These are phyloP conservation scores for Thelonectria discophora DNA, from an alignment of 2,329 filamentous ascomycete species.

Conservation along the genomic window DNA sequence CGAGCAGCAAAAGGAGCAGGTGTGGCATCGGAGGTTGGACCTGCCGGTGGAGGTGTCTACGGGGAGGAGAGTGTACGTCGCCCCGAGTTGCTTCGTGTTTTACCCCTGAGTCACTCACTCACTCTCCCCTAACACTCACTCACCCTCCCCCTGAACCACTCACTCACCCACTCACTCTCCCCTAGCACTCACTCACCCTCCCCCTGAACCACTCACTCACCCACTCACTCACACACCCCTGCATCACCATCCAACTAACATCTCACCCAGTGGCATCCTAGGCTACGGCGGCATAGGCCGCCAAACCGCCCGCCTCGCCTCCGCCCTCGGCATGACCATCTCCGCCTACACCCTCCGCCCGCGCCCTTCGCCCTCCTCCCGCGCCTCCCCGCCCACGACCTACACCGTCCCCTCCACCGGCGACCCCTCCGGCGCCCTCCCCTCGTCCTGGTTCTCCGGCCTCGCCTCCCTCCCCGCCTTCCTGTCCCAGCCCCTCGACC, in stretches of 20 bases:
- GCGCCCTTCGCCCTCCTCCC: conserved; percentile 65
- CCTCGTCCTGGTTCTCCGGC: conserved; percentile 54
- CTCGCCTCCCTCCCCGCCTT: conserved; percentile 45
- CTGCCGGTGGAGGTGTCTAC: conserved; percentile 45
- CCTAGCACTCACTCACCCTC: conserved; percentile 5
- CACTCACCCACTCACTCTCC: too few species aligned
- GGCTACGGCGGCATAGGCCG: conserved; percentile 58
- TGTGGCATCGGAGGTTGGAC: conserved; percentile 39
- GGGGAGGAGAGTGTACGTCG: conserved; percentile 46
- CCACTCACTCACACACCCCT: too few species aligned
- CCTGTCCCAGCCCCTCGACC: conserved; percentile 53
- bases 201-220: neutral
- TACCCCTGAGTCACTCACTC: too few species aligned
- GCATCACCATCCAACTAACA: neutral
- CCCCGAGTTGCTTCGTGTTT: neutral
- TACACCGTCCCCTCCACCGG: conserved; percentile 73
- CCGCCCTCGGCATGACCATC: conserved; percentile 72
- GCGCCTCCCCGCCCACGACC: conserved; percentile 63
- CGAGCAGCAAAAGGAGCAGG: conserved; percentile 41
- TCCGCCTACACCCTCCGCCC: conserved; percentile 73
- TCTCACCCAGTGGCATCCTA: conserved; percentile 46
- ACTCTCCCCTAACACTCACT: too few species aligned
- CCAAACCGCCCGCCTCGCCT: conserved; percentile 57
- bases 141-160: conserved; percentile 16
- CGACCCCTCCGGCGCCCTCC: conserved; percentile 54